Conservation (phyloP, 2,329 filamentous ascomycete genomes). For the Herpotrichia juniperi region DNA sequence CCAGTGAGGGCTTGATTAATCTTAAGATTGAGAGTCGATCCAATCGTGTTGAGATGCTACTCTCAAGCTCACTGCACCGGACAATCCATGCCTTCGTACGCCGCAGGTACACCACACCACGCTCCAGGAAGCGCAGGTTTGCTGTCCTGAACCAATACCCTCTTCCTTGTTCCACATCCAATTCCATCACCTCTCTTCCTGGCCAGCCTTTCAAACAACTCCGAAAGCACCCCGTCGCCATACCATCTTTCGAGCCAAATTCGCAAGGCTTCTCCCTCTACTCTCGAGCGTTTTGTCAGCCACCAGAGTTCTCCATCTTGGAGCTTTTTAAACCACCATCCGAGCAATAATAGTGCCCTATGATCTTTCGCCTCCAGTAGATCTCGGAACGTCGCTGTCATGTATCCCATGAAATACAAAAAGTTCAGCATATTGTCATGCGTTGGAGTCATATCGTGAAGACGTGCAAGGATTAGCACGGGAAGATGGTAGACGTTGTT, state of each 20-base stretch:
- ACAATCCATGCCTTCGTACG: background rate
- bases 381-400: constrained; percentile 51
- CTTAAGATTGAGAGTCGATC: too few relatives aligned
- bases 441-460: constrained; percentile 44
- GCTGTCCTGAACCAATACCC: background rate
- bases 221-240: background rate
- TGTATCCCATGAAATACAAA: constrained; percentile 55
- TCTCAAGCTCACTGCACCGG: background rate
- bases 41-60: too few relatives aligned
- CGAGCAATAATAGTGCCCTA: constrained; percentile 60
- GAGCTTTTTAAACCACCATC: constrained; percentile 61
- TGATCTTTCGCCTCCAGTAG: constrained; percentile 60
- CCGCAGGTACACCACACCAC: background rate
- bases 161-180: background rate
- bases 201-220: background rate
- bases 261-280: constrained; percentile 30
- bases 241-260: constrained; percentile 29
- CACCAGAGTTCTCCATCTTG: constrained; percentile 31
- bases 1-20: too few relatives aligned
- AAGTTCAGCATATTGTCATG: constrained; percentile 54
- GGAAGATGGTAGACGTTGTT: constrained; percentile 36
- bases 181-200: background rate
- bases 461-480: constrained; percentile 46
- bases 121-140: background rate
- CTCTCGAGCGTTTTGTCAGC: constrained; percentile 28